Base-by-base conservation (phyloP, 768 basidiomycete genomes). In the Clavulina sp. region DNA sequence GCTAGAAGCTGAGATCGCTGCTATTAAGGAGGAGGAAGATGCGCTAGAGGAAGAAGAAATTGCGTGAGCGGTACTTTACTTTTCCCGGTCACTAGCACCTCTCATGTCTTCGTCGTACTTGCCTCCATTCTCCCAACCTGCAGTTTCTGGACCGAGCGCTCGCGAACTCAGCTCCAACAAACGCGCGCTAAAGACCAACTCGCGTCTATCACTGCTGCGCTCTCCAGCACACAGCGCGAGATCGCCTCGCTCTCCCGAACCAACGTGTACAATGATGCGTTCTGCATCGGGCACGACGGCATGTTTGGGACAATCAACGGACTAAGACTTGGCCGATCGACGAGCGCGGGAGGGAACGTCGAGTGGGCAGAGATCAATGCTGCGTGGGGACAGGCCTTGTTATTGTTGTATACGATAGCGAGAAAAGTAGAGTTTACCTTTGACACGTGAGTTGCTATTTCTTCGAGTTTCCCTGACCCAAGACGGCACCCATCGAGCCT, bases 311-410 rank as follows among this genome's bases (percentile, higher is more conserved):
- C 93, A n/a, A 96, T 99, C 64, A 97, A 97, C 60, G 89, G 89
- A 2, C 72, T 99, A 13, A 76, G 95, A 33, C 66, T 97, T 21
- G 95, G 95, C 3, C 77, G 92, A 56, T 79, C 92, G 6, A 78
- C 84, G 41, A n/a, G n/a, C n/a, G n/a, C n/a, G n/a, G 78, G 80
- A 28, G 79, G 84, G 16, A 32, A 87, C 79, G 92, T 97, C 29
- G 95, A 97, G 62, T 99, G 92, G 92, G 77, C 87, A 2, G 95
- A 99, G 66, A 91, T 97, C 63, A 97, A 97, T 61, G 95, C 95
- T 7, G 95, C 95, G 18, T 95, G 93, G 91, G 95, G 95, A 1
- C 83, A 95, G 62, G 87, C 92, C 0, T 70, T 93, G n/a, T 72
- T 97, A 18, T 71, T 97, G 52, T 68, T 96, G 32, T 85, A 93